phyloP scores from a whole-genome alignment of 257 asterid genomes.

The Schizonepeta tenuifolia region DNA sequence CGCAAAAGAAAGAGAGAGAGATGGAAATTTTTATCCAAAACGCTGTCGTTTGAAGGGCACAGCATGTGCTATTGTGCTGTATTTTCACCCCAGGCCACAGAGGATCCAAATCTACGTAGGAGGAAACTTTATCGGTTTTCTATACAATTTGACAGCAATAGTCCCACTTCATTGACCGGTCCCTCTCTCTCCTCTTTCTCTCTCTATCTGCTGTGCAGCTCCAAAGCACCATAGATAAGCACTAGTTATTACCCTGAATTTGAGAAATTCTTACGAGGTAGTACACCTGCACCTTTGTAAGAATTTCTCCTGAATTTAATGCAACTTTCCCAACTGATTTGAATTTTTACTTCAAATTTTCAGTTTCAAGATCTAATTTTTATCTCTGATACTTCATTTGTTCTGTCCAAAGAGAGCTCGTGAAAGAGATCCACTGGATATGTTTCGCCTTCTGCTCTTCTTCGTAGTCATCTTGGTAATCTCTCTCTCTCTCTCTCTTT shows the following conservation, averaged over 20 bases:
- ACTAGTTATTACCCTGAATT: neutral
- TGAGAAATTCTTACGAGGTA: too few relatives aligned
- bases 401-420: slow-evolving; percentile 25
- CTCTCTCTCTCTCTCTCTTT: slow-evolving; percentile 1
- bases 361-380: slow-evolving; percentile 35
- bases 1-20: too few relatives aligned
- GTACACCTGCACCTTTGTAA: too few relatives aligned
- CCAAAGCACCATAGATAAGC: slow-evolving; percentile 21
- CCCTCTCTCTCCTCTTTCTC: slow-evolving; percentile 29
- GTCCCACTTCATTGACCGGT: neutral
- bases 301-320: too few relatives aligned
- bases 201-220: slow-evolving; percentile 18
- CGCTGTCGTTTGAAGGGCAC: too few relatives aligned
- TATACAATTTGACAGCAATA: slow-evolving; percentile 33
- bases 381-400: slow-evolving; percentile 16
- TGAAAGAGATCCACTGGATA: slow-evolving; percentile 39
- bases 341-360: neutral
- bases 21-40: too few relatives aligned
- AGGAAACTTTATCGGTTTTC: slow-evolving; percentile 31
- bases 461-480: slow-evolving; percentile 37
- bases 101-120: too few relatives aligned
- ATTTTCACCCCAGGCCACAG: slow-evolving; percentile 25
- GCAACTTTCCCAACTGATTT: slow-evolving; percentile 6
- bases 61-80: too few relatives aligned
- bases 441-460: slow-evolving; percentile 44